Conservation (phyloP, 106 monocot species). For the Iris macrosiphon region DNA sequence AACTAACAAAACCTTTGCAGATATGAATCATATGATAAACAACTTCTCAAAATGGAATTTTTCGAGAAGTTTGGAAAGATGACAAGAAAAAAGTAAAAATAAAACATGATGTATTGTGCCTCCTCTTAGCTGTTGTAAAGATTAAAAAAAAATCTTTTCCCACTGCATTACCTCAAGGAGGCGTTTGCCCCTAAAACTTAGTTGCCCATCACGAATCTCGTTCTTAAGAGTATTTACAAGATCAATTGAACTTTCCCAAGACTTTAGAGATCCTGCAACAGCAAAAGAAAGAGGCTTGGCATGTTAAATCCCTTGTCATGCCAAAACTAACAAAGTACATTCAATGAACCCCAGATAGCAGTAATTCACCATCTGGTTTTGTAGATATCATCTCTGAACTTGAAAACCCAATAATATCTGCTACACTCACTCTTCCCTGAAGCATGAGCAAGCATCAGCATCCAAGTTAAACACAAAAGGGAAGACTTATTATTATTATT, state of each 20-base stretch:
- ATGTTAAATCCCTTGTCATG: not conserved
- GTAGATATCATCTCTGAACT: slow-evolving; percentile 37
- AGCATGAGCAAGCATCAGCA: not conserved
- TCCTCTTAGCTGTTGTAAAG: too few species aligned
- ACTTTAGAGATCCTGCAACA: slow-evolving; percentile 51
- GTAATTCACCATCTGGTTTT: slow-evolving; percentile 52
- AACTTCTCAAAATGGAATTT: too few species aligned
- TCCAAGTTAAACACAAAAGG: too few species aligned
- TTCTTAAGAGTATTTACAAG: slow-evolving; percentile 69
- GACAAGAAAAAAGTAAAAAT: too few species aligned
- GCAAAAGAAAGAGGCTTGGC: not conserved
- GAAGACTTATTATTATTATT: too few species aligned
- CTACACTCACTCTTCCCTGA: slow-evolving; percentile 67
- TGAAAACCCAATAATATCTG: slow-evolving; percentile 61
- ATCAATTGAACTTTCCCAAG: slow-evolving; percentile 67
- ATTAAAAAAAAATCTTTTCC: too few species aligned
- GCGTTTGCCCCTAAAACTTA: slow-evolving; percentile 77
- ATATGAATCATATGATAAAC: too few species aligned
- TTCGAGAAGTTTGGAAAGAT: too few species aligned
- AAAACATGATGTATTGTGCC: too few species aligned
- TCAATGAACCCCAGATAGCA: not conserved
- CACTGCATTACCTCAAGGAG: slow-evolving; percentile 72
- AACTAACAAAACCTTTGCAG: too few species aligned
- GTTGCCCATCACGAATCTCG: slow-evolving; percentile 83
- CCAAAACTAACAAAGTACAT: not conserved